These are phyloP conservation scores for Vigna reflexopilosa DNA, from an alignment of 306 rosid genomes.

Conservation along the genomic window DNA sequence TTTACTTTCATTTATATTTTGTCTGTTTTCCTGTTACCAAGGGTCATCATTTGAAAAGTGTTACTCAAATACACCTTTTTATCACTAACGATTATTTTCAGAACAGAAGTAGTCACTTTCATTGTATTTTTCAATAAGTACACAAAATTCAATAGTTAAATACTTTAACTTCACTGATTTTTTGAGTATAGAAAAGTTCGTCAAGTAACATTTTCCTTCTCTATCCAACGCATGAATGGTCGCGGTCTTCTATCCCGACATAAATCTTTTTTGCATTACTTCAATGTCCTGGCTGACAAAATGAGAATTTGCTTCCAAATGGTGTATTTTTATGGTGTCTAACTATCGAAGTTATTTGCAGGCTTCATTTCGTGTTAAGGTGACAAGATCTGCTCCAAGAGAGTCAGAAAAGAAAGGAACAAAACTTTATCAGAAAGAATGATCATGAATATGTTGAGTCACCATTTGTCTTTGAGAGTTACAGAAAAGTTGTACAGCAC, in stretches of 20 bases:
- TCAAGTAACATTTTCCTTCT: conserved; percentile 6
- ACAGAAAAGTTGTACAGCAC: conserved; percentile 62
- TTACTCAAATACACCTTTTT: not conserved
- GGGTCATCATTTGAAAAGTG: not conserved
- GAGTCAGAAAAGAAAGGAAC: conserved; percentile 44
- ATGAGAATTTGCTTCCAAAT: conserved; percentile 16
- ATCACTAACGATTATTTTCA: not conserved
- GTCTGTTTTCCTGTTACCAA: not conserved
- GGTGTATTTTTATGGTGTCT: conserved; percentile 15
- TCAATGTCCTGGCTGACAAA: not conserved
- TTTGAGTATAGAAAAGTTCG: not conserved
- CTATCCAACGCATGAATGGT: not conserved
- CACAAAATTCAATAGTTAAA: conserved; percentile 13
- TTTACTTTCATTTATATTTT: too few species aligned
- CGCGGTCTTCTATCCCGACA: not conserved
- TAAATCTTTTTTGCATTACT: not conserved
- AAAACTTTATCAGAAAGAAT: conserved; percentile 50
- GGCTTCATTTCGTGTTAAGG: conserved; percentile 86
- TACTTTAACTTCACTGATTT: not conserved
- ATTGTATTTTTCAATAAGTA: not conserved
- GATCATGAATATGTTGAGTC: conserved; percentile 23
- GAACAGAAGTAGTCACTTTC: not conserved
- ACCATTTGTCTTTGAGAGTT: conserved; percentile 8
- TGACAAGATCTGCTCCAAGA: conserved; percentile 54
- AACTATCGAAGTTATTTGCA: conserved; percentile 48